phyloP scores from a whole-genome alignment of 495 filamentous ascomycete species.

The Xylaria sp. region DNA sequence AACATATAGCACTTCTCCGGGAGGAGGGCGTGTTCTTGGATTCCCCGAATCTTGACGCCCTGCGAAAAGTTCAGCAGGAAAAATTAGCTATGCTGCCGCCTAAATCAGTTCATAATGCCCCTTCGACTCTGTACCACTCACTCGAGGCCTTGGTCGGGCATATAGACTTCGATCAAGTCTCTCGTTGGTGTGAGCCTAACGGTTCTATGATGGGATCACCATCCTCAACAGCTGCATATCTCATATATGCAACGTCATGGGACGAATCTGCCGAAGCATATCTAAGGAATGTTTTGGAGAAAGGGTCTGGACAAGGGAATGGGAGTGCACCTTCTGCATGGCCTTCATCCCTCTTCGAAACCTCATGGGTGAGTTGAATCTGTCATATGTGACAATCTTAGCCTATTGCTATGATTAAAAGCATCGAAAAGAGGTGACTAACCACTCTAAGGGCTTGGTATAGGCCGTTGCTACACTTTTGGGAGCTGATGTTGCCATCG shows the following conservation, averaged over 20 bases:
- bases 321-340: constrained; percentile 44
- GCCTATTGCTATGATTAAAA: neutral
- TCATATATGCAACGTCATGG: constrained; percentile 51
- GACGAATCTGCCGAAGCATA: constrained; percentile 50
- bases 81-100: constrained; percentile 24
- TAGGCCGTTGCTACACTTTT: no score
- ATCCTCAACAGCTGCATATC: constrained; percentile 55
- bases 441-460: neutral
- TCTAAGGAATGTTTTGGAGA: constrained; percentile 26
- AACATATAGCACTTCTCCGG: constrained; percentile 16
- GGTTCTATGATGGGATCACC: constrained; percentile 59
- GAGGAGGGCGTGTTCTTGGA: constrained; percentile 6
- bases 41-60: no score
- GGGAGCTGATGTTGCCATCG: no score
- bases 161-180: constrained; percentile 49
- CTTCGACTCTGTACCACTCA: constrained; percentile 49
- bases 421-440: neutral
- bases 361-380: constrained; percentile 40
- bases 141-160: constrained; percentile 55
- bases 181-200: constrained; percentile 45
- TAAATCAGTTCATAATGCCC: constrained; percentile 38
- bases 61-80: neutral
- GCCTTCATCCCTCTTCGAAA: constrained; percentile 48
- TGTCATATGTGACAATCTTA: neutral
- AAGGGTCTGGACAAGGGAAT: constrained; percentile 25